Evolutionary conservation across 805 yeast species (phyloP).

Genomic region (Limtongia smithiae): DNA sequence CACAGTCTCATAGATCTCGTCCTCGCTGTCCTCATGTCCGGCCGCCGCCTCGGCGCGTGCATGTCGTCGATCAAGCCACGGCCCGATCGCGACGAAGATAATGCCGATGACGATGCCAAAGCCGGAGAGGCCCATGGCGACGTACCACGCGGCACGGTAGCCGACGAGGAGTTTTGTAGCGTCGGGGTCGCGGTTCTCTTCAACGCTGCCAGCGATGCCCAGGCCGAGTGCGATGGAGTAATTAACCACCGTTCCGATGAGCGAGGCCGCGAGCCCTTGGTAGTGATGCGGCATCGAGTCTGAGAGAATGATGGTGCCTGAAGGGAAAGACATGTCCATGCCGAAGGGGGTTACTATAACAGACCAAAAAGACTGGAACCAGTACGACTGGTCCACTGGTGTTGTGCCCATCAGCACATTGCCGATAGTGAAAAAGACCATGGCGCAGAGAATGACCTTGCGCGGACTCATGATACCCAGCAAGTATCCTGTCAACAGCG

Average conservation of each 20-base stretch:
- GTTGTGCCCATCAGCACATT: slow-evolving; percentile 50
- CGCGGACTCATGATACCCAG: slow-evolving; percentile 51
- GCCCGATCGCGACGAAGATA: too few relatives aligned
- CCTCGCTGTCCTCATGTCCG: too few relatives aligned
- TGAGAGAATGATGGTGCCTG: slow-evolving; percentile 46
- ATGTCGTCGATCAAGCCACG: too few relatives aligned
- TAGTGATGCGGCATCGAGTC: slow-evolving; percentile 47
- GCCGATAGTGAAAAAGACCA: slow-evolving; percentile 54
- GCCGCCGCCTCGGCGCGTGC: too few relatives aligned
- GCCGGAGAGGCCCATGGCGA: too few relatives aligned
- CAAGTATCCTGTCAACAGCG: slow-evolving; percentile 47
- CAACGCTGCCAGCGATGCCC: slow-evolving; percentile 69
- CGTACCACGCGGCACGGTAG: too few relatives aligned
- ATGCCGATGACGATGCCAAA: too few relatives aligned
- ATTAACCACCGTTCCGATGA: slow-evolving; percentile 66
- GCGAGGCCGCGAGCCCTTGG: slow-evolving; percentile 77
- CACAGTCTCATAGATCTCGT: too few relatives aligned
- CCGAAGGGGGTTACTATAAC: slow-evolving; percentile 63
- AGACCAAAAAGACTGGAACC: slow-evolving; percentile 54
- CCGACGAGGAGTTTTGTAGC: too few relatives aligned
- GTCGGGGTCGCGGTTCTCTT: too few relatives aligned
- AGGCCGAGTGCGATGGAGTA: slow-evolving; percentile 68
- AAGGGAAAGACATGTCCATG: slow-evolving; percentile 76
- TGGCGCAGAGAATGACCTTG: slow-evolving; percentile 48
- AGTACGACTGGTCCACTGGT: slow-evolving; percentile 60